These are phyloP conservation scores for Aspergillus eucalypticola DNA, from an alignment of 2,329 filamentous ascomycete genomes.

Conservation along the genomic window DNA sequence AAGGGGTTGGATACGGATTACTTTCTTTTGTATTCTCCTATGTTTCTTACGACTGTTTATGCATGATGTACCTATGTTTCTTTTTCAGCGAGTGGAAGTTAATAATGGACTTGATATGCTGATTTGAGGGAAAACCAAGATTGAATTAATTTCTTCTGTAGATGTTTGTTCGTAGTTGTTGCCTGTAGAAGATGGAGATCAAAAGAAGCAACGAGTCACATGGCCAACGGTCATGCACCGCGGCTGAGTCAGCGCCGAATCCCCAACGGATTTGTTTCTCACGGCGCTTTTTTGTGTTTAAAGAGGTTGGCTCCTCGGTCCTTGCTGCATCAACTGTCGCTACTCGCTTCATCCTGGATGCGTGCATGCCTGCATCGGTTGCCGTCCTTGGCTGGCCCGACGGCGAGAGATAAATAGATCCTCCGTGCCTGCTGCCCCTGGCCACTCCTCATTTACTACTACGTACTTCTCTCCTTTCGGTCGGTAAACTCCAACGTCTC, in stretches of 20 bases:
- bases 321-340: neutral
- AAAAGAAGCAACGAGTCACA: neutral
- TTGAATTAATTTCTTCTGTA: neutral
- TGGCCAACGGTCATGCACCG: neutral
- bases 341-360: too few species aligned
- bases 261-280: neutral
- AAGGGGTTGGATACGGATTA: neutral
- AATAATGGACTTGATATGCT: neutral
- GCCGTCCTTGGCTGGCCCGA: neutral
- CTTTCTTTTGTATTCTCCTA: conserved; percentile 28
- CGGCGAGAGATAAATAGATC: conserved; percentile 1
- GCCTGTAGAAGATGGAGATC: neutral
- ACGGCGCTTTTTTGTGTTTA: too few species aligned
- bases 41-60: conserved; percentile 18
- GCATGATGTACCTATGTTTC: conserved; percentile 8
- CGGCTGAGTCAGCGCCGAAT: neutral
- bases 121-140: neutral
- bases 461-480: neutral
- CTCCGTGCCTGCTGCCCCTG: neutral
- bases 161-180: neutral
- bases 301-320: neutral
- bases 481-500: neutral
- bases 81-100: neutral
- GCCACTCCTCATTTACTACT: neutral
- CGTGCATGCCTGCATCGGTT: neutral